Evolutionary conservation across 345 rosid genomes (phyloP).

Genomic region (Linum tenue): DNA sequence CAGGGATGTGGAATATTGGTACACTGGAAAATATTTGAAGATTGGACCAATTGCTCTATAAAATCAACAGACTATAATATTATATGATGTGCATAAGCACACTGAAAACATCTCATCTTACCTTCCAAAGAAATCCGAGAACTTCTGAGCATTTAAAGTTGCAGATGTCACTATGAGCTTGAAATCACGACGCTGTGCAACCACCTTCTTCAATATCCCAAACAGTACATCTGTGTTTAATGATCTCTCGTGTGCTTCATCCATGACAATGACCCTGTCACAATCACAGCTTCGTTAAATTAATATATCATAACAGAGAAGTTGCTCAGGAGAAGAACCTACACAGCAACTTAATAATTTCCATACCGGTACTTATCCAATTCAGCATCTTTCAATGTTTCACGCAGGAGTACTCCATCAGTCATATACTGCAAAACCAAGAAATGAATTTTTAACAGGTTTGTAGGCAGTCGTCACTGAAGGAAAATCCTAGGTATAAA

Average conservation of each 20-base stretch:
- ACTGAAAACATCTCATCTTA: conserved; percentile 3
- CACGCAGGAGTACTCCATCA: conserved; percentile 92
- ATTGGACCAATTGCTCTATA: too few relatives aligned
- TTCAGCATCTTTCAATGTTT: conserved; percentile 92
- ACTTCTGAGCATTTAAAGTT: conserved; percentile 89
- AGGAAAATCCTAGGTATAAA: too few relatives aligned
- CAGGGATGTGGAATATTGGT: conserved; percentile 87
- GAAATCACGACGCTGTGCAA: conserved; percentile 91
- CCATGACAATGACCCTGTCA: conserved; percentile 90
- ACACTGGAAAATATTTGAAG: conserved; percentile 46
- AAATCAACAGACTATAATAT: too few relatives aligned
- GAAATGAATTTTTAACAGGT: neutral
- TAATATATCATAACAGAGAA: conserved; percentile 6
- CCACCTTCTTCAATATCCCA: conserved; percentile 91
- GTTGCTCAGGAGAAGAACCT: neutral
- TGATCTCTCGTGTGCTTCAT: conserved; percentile 98
- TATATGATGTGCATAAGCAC: too few relatives aligned
- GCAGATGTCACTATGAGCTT: conserved; percentile 98
- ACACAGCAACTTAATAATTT: conserved; percentile 2
- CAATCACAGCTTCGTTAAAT: conserved; percentile 3
- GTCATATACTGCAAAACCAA: conserved; percentile 83
- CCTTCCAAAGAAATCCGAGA: conserved; percentile 96
- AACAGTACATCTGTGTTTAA: conserved; percentile 88
- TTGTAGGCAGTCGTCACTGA: too few relatives aligned
- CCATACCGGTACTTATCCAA: conserved; percentile 90